Conservation (phyloP, 1,284 basidiomycete genomes). For the Vanrija sp. region DNA sequence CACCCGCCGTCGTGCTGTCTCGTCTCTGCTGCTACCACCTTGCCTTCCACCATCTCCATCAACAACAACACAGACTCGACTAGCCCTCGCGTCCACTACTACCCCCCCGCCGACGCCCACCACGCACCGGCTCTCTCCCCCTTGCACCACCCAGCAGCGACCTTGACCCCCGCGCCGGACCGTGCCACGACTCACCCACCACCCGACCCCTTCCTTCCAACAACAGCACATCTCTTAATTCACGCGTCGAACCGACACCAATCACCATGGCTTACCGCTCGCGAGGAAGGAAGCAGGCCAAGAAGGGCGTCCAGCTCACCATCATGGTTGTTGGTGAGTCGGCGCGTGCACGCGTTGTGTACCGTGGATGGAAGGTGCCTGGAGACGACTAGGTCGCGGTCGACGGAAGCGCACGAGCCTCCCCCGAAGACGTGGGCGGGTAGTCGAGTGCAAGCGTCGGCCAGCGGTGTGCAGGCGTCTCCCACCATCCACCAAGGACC, state of each 20-base stretch:
- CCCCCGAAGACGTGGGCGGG: not conserved
- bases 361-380: no score
- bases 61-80: not conserved
- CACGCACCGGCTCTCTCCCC: not conserved
- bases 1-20: not conserved
- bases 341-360: not conserved
- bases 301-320: constrained; percentile 95
- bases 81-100: not conserved
- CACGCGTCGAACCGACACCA: not conserved
- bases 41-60: not conserved
- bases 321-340: constrained; percentile 83
- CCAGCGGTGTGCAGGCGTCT: not conserved
- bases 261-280: constrained; percentile 57
- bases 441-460: not conserved
- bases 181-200: not conserved
- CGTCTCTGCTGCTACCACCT: not conserved
- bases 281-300: constrained; percentile 82
- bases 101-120: not conserved
- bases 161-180: constrained; percentile 6
- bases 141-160: not conserved
- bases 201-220: not conserved
- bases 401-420: not conserved
- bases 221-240: not conserved
- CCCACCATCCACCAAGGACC: not conserved
- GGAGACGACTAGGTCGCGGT: no score